Percentiles rank a stretch among this genome's conserved stretches.
Evolutionary conservation across 2,329 filamentous ascomycete species (phyloP).

Genomic region (Microcyclospora pomicola): DNA sequence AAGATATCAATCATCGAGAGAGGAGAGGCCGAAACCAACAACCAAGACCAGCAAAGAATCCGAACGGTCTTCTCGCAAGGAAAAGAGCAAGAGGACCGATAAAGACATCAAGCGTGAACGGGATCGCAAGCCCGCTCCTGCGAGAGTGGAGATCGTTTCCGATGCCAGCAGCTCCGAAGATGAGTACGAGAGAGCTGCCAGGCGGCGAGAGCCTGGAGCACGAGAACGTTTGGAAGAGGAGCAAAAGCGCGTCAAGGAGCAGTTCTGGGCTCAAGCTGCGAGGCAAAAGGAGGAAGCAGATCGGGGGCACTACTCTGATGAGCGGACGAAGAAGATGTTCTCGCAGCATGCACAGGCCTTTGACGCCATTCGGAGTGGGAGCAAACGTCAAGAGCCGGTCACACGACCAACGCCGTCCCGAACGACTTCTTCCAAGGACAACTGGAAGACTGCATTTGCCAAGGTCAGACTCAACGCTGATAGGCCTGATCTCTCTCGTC

Average conservation of each 20-base stretch:
- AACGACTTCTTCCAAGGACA: conserved; percentile 15
- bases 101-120: conserved; percentile 28
- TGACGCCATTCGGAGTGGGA: background rate
- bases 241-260: conserved; percentile 9
- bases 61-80: conserved; percentile 26
- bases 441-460: background rate
- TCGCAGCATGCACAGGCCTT: conserved; percentile 6
- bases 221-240: conserved; percentile 13
- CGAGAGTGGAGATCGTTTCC: conserved; percentile 3
- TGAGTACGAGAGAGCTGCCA: conserved; percentile 9
- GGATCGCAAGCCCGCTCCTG: conserved; percentile 19
- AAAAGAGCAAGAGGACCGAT: conserved; percentile 27
- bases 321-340: conserved; percentile 15
- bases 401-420: conserved; percentile 15
- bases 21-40: background rate
- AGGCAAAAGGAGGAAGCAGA: conserved; percentile 12
- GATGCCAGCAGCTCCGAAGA: conserved; percentile 18
- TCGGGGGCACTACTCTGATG: conserved; percentile 10
- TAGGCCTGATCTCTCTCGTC: too few species aligned
- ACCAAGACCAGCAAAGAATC: conserved; percentile 19
- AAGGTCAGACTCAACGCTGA: too few species aligned
- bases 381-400: conserved; percentile 6
- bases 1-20: too few species aligned
- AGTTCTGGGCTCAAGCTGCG: conserved; percentile 12
- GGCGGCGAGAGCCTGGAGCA: conserved; percentile 6